phyloP scores from a whole-genome alignment of 2,329 filamentous ascomycete species.

The Onygenales sp. region DNA sequence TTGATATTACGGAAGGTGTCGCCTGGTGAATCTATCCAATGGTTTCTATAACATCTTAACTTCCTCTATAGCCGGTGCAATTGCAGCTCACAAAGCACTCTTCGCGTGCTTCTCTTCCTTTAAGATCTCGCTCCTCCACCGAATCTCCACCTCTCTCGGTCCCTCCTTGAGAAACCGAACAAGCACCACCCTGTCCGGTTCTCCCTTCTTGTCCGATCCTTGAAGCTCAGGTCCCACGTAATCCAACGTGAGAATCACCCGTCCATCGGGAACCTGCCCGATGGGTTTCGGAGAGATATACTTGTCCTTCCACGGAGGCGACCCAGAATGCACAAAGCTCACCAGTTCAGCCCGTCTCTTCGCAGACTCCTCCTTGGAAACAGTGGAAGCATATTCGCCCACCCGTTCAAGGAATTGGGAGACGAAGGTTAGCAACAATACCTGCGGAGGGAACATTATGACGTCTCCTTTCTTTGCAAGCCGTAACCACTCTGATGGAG shows the following conservation, averaged over 20 bases:
- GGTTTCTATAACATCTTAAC: not conserved
- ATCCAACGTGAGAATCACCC: slow-evolving; percentile 44
- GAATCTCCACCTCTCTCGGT: slow-evolving; percentile 46
- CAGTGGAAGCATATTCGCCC: not conserved
- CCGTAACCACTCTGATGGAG: slow-evolving; percentile 58
- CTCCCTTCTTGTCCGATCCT: slow-evolving; percentile 38
- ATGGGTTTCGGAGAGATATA: slow-evolving; percentile 36
- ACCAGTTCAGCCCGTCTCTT: slow-evolving; percentile 35
- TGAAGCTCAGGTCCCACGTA: slow-evolving; percentile 48
- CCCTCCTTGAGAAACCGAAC: slow-evolving; percentile 49
- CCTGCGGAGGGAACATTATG: slow-evolving; percentile 84
- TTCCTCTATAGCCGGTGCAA: not conserved
- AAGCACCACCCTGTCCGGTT: slow-evolving; percentile 47
- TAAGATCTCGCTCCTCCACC: slow-evolving; percentile 39
- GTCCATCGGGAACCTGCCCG: slow-evolving; percentile 35
- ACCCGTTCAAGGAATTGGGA: slow-evolving; percentile 39
- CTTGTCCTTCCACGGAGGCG: slow-evolving; percentile 38
- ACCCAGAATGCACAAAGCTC: slow-evolving; percentile 38
- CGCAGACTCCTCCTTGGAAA: slow-evolving; percentile 19
- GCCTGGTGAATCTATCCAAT: not conserved
- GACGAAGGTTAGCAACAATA: slow-evolving; percentile 48
- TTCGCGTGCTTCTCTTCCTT: slow-evolving; percentile 22
- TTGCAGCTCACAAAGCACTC: slow-evolving; percentile 21
- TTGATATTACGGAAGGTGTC: too few relatives aligned
- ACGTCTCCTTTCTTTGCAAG: slow-evolving; percentile 56